Evolutionary conservation across 805 yeast genomes (phyloP), one percentile per base, ranked within the genome.

Genomic region (Teunomyces tritomae): DNA sequence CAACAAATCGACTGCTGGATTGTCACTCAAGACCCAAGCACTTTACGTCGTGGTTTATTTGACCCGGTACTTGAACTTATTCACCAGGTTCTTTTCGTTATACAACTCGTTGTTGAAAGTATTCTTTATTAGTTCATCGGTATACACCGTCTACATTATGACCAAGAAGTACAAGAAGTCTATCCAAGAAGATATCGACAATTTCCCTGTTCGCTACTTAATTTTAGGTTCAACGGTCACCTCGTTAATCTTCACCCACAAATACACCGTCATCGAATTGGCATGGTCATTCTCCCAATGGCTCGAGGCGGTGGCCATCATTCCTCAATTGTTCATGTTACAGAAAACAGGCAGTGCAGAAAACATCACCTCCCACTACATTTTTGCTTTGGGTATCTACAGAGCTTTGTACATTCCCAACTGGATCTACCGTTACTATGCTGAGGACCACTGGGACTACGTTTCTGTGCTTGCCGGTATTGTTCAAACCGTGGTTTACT

Each of bases 311-410:
- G 87, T 88, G 29, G 96, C 96, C 8, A 90, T 94, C 47, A 68
- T 94, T 50, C 99, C 99, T 4, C 99, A 94, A 69, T 73, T 94
- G 63, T 90, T 85, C 65, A 80, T 94, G 81, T 74, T 94, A 49
- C 96, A 91, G 62, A 84, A 86, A 55, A 83, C 92, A 1, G 97
- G 97, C 13, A 86, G 87, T 58, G 91, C 97, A 3, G 87, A 87
- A 64, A 79, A 87, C 52, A 76, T 94, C 61, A 94, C 98, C 3
- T 79, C 85, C 44, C 97, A 94, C 67, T 94, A 94, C 67, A 89
- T 94, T 52, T 91, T 92, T 66, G 96, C 97, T 1, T 74, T 94
- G 62, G 99, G 99, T 11, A 56, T 86, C 2, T 94, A 94, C 74
- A 78, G 99, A 56, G 87, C 92, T 0, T 74, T 94, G 44, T 94